These are phyloP conservation scores for Ehretia macrophylla DNA, from an alignment of 257 asterid species.

Conservation along the genomic window DNA sequence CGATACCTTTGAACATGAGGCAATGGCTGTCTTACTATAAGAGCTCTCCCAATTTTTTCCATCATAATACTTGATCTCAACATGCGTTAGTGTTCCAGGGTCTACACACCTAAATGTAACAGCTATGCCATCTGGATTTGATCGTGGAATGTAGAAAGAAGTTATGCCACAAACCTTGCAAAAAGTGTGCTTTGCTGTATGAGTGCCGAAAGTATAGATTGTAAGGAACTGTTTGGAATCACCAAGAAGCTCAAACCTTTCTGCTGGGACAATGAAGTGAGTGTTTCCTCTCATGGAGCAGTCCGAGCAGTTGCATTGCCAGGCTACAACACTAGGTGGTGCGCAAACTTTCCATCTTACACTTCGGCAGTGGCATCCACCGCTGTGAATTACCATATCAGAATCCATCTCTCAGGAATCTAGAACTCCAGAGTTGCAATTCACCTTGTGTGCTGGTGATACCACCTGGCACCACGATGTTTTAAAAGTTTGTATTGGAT, in stretches of 20 bases:
- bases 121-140: constrained; percentile 74
- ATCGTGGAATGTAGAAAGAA: constrained; percentile 75
- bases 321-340: constrained; percentile 50
- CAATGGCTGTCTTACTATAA: constrained; percentile 31
- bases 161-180: constrained; percentile 88
- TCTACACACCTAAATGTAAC: constrained; percentile 59
- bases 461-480: too few relatives aligned
- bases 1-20: constrained; percentile 39
- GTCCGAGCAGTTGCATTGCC: constrained; percentile 80
- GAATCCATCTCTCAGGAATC: constrained; percentile 30
- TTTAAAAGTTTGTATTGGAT: too few relatives aligned
- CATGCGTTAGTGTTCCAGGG: constrained; percentile 61
- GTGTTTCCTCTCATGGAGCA: constrained; percentile 84
- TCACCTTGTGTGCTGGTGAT: too few relatives aligned
- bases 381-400: constrained; percentile 45
- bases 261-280: constrained; percentile 67
- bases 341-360: constrained; percentile 72
- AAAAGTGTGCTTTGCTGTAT: constrained; percentile 73
- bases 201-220: constrained; percentile 80
- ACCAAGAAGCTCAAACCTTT: constrained; percentile 56
- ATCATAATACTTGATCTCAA: constrained; percentile 59
- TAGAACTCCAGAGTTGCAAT: neutral
- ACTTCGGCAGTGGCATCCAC: constrained; percentile 83
- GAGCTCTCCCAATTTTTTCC: constrained; percentile 79
- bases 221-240: constrained; percentile 61